A percentile compares a stretch with the other conserved stretches of the same genome.
These are phyloP conservation scores for Saccharomycopsis amapae DNA, from an alignment of 805 yeast species.

Conservation along the genomic window DNA sequence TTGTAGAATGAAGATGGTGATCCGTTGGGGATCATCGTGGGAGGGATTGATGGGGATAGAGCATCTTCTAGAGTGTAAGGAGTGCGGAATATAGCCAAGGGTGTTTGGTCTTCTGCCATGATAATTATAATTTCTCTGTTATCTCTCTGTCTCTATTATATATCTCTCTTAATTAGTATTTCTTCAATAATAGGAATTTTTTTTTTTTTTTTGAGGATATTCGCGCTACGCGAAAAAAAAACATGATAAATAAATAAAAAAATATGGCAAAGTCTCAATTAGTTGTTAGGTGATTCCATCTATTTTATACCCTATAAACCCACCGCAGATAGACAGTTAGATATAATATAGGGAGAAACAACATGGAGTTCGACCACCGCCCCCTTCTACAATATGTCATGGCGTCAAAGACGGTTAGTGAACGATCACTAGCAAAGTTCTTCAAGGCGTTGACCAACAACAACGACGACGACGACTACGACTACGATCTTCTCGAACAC, in stretches of 20 bases:
- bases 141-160: no score
- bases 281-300: no score
- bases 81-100: slow-evolving; percentile 13
- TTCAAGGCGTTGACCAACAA: not conserved
- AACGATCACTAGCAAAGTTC: slow-evolving; percentile 6
- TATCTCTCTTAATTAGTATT: no score
- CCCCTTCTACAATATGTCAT: slow-evolving; percentile 18
- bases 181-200: no score
- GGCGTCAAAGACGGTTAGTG: slow-evolving; percentile 12
- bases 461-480: not conserved
- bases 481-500: slow-evolving; percentile 3
- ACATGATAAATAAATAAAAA: no score
- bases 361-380: slow-evolving; percentile 10
- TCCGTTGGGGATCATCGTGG: not conserved
- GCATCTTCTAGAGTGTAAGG: slow-evolving; percentile 18
- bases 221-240: no score
- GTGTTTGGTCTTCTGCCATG: not conserved
- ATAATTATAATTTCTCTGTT: no score
- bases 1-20: slow-evolving; percentile 29
- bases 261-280: no score
- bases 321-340: no score
- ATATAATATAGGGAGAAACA: no score
- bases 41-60: slow-evolving; percentile 7
- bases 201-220: no score
- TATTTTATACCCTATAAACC: no score